Evolutionary conservation across 2,329 filamentous ascomycete species (phyloP).

Genomic region (Aaosphaeria arxii): DNA sequence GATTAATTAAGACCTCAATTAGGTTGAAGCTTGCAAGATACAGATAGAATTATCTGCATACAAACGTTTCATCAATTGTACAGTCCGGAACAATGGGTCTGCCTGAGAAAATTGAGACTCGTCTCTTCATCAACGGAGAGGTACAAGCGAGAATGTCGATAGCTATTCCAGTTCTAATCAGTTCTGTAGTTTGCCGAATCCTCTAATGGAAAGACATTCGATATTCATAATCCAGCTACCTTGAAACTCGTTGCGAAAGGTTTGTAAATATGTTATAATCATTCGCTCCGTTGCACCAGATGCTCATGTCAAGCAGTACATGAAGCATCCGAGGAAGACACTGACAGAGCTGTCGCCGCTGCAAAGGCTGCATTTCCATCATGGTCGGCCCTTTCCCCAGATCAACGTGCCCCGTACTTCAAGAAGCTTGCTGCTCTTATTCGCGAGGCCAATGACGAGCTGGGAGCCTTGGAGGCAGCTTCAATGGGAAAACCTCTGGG

Average conservation of each 20-base stretch:
- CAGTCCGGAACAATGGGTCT: conserved; percentile 16
- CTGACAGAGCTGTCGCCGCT: conserved; percentile 69
- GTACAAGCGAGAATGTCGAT: conserved; percentile 8
- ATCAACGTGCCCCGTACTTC: conserved; percentile 24
- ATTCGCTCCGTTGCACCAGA: background rate
- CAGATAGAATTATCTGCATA: too few species aligned
- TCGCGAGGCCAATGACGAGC: conserved; percentile 74
- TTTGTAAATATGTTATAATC: conserved; percentile 34
- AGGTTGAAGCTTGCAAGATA: too few species aligned
- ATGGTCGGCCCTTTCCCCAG: conserved; percentile 58
- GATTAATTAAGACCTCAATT: too few species aligned
- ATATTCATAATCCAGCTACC: conserved; percentile 75
- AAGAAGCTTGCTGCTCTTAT: conserved; percentile 71
- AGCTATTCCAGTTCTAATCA: conserved; percentile 3
- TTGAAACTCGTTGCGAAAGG: conserved; percentile 80
- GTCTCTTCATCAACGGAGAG: conserved; percentile 35
- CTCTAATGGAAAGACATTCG: conserved; percentile 47
- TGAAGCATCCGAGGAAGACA: conserved; percentile 43
- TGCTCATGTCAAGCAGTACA: conserved; percentile 32
- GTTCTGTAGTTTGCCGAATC: conserved; percentile 24
- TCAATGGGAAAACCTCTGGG: conserved; percentile 84
- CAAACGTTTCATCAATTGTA: background rate
- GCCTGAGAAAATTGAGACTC: conserved; percentile 29
- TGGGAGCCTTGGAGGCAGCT: conserved; percentile 77
- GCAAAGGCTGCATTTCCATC: conserved; percentile 66